phyloP scores from a whole-genome alignment of 192 early-diverging fungal species.

The Coemansia sp. region DNA sequence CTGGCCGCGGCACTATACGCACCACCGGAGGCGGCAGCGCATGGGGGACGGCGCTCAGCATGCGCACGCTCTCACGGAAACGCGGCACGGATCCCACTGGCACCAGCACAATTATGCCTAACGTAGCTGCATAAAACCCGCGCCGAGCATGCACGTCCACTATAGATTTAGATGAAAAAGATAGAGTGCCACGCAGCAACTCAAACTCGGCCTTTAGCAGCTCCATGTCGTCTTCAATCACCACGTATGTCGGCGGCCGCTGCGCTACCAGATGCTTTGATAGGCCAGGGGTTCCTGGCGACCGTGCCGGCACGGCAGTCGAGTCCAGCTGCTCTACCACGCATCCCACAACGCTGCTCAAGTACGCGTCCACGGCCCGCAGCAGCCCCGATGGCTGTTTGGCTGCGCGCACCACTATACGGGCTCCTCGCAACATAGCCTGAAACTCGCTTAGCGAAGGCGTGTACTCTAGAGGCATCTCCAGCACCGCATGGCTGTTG shows the following conservation, averaged over 20 bases:
- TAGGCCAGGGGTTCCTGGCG: constrained; percentile 23
- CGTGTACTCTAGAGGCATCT: constrained; percentile 10
- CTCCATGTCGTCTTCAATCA: constrained; percentile 31
- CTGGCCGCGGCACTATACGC: constrained; percentile 31
- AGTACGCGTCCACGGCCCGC: constrained; percentile 15
- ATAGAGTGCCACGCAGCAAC: constrained; percentile 42
- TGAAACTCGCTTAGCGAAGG: constrained; percentile 33
- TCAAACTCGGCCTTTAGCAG: constrained; percentile 38
- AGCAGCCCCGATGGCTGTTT: constrained; percentile 5
- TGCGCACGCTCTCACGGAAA: constrained; percentile 19
- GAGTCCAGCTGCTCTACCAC: constrained; percentile 21
- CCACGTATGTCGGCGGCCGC: constrained; percentile 36
- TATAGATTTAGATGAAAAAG: constrained; percentile 24
- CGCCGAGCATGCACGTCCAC: constrained; percentile 4
- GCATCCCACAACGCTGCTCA: constrained; percentile 21
- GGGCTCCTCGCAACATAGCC: constrained; percentile 35
- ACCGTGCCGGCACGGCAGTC: constrained; percentile 11
- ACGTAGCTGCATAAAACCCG: constrained; percentile 21
- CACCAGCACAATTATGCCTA: constrained; percentile 36
- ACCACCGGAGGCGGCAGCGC: constrained; percentile 45
- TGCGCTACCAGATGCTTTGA: constrained; percentile 30
- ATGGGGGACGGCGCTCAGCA: constrained; percentile 23
- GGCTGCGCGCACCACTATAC: constrained; percentile 23
- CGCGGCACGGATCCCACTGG: constrained; percentile 13
- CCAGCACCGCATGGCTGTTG: constrained; percentile 20